phyloP scores from a whole-genome alignment of 495 filamentous ascomycete genomes.

The Xylaria longipes region DNA sequence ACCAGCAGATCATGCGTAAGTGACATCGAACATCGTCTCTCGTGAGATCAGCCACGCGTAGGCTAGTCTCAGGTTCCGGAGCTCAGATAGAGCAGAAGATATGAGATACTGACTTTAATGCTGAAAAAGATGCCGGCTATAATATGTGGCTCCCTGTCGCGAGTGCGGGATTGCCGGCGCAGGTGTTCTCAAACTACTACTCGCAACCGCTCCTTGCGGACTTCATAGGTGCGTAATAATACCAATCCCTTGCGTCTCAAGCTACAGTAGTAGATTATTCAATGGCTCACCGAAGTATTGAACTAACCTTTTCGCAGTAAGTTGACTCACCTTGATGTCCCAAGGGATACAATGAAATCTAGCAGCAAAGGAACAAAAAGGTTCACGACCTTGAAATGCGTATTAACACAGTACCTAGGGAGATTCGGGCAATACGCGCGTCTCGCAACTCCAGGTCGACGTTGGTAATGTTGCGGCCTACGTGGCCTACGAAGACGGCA shows the following conservation, averaged over 20 bases:
- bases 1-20: constrained; percentile 42
- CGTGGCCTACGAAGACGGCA: constrained; percentile 32
- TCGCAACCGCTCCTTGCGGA: constrained; percentile 42
- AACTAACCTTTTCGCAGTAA: constrained; percentile 19
- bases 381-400: neutral
- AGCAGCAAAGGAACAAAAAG: neutral
- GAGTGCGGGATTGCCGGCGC: constrained; percentile 32
- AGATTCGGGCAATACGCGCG: constrained; percentile 33
- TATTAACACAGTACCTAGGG: constrained; percentile 22
- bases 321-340: neutral
- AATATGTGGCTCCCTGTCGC: constrained; percentile 39
- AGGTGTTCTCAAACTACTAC: constrained; percentile 42
- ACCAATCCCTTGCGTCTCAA: neutral
- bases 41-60: neutral
- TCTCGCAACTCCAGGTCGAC: constrained; percentile 31
- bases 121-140: constrained; percentile 33
- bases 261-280: neutral
- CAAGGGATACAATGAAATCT: neutral
- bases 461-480: constrained; percentile 33
- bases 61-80: neutral
- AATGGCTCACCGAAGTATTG: neutral
- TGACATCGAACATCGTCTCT: neutral
- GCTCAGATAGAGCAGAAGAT: neutral
- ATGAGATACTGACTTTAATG: neutral
- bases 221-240: constrained; percentile 31